Evolutionary conservation across 352 stramenopile genomes (phyloP), one percentile per base, ranked within the genome.

Genomic region (Phytophthora ohioensis): DNA sequence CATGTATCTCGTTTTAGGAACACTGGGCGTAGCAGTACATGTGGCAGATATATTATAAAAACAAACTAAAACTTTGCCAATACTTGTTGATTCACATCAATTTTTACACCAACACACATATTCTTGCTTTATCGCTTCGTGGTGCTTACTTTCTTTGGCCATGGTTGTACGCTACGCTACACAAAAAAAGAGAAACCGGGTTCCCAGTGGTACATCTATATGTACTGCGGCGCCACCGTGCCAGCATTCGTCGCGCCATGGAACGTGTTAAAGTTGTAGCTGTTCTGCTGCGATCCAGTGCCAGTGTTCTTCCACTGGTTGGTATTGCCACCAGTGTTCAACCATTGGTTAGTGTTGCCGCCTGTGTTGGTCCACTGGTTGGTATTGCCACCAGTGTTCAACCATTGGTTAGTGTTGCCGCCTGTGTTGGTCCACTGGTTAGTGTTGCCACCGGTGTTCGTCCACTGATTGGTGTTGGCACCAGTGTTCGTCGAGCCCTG

Each of bases 231-330:
- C n/a, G 58, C 4, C 49, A 73, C 65, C 6, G 58, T 73, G n/a
- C 65, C 65, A n/a, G 38, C 42, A 17, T 68, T 62, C 9, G 11
- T 36, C 9, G 46, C 38, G 15, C 65, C 58, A 41, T 73, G n/a
- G 36, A 63, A 32, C 31, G 42, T 57, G 43, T 52, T 64, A 35
- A 73, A 73, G 51, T 68, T 36, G 35, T 63, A 68, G 45, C 39
- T 68, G 10, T 35, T 73, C 58, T 69, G 0, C 17, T 17, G 17
- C 17, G 17, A 17, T 17, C 21, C 21, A 30, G 36, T 39, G n/a
- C 42, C 43, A 0, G 27, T 58, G 54, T 57, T 57, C 35, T 32
- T 15, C 48, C 48, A 56, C 15, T 56, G 48, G 48, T 43, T 57
- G 2, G 52, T 38, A 11, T 59, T 48, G 5, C 21, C 36, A 4